Evolutionary conservation across 306 rosid genomes (phyloP).

Genomic region (Alnus rubra): DNA sequence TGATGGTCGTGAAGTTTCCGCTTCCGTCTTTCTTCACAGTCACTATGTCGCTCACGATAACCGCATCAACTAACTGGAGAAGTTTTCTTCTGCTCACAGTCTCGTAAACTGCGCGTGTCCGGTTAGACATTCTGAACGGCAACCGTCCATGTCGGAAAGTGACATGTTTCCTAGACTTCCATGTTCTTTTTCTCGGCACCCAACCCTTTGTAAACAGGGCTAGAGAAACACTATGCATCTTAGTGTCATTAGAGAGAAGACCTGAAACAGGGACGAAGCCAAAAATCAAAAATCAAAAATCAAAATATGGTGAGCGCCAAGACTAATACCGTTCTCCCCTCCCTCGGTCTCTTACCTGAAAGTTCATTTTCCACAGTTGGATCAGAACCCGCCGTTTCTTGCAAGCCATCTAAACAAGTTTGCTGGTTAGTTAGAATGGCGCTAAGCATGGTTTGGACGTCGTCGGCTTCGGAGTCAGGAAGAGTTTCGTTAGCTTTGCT

Average conservation of each 20-base stretch:
- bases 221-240: not conserved
- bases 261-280: not conserved
- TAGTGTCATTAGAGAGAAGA: not conserved
- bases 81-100: not conserved
- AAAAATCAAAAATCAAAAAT: no score
- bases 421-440: conserved; percentile 6
- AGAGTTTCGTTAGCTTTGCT: not conserved
- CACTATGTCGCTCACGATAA: not conserved
- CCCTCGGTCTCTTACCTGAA: not conserved
- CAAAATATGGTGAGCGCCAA: no score
- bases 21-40: not conserved
- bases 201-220: not conserved
- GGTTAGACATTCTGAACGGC: not conserved
- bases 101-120: not conserved
- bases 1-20: conserved; percentile 9
- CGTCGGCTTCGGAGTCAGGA: not conserved
- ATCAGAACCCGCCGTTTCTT: not conserved
- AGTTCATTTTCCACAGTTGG: not conserved
- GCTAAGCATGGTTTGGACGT: not conserved
- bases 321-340: no score
- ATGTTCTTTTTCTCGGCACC: not conserved
- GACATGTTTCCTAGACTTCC: conserved; percentile 2
- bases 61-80: not conserved
- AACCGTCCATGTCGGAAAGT: not conserved
- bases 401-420: not conserved